These are phyloP conservation scores for Trametes meyenii DNA, from an alignment of 768 basidiomycete genomes.

Conservation along the genomic window DNA sequence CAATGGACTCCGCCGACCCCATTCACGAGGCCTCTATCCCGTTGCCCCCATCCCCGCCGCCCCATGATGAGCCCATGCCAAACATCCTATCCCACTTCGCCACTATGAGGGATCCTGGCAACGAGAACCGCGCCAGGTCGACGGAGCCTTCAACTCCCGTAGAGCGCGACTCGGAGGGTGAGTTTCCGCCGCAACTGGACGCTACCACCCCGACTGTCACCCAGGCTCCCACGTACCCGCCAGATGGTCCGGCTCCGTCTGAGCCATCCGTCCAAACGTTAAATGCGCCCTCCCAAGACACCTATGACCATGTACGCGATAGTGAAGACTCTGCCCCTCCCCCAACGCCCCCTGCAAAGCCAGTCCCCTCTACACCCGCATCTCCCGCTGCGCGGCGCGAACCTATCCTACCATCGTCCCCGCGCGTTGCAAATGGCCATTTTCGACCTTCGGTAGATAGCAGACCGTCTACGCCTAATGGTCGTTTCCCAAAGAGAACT, in stretches of 20 bases:
- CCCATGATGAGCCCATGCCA: conserved; percentile 24
- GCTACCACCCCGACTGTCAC: not conserved
- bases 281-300: not conserved
- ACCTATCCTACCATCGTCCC: conserved; percentile 24
- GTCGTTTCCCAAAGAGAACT: conserved; percentile 27
- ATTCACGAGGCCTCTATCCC: conserved; percentile 29
- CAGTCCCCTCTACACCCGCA: conserved; percentile 14
- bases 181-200: not conserved
- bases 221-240: conserved; percentile 5
- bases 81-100: conserved; percentile 15
- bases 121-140: conserved; percentile 25
- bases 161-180: conserved; percentile 5
- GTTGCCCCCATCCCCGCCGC: conserved; percentile 32
- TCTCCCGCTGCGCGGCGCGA: conserved; percentile 30
- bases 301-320: not conserved
- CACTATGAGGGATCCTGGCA: conserved; percentile 19
- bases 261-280: not conserved
- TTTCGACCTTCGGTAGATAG: conserved; percentile 18
- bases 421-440: conserved; percentile 16
- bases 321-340: conserved; percentile 14
- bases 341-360: conserved; percentile 32
- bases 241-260: not conserved
- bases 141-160: not conserved
- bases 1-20: conserved; percentile 27
- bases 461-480: conserved; percentile 23